A percentile compares a stretch with the other conserved stretches of the same genome.
Conservation (phyloP, 176 grass and related monocot genomes). For the Rhynchospora pubera region DNA sequence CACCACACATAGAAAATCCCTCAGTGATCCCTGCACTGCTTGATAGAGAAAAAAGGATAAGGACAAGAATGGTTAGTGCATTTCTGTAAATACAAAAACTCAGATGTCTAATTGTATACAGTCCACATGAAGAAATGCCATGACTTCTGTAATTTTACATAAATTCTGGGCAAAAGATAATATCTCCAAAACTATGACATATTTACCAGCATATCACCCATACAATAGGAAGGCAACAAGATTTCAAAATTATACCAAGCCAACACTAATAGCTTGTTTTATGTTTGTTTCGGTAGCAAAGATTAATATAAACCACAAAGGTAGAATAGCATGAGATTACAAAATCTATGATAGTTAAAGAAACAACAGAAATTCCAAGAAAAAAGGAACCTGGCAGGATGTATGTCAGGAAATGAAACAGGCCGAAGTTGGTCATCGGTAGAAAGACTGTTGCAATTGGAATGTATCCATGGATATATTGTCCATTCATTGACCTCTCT, state of each 20-base stretch:
- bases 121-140: neutral
- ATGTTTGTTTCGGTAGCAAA: neutral
- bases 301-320: neutral
- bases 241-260: neutral
- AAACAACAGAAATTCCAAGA: neutral
- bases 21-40: constrained; percentile 85
- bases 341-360: neutral
- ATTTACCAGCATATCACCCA: neutral
- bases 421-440: constrained; percentile 81
- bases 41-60: neutral
- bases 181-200: neutral
- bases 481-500: constrained; percentile 74
- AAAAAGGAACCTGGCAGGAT: constrained; percentile 67
- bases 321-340: neutral
- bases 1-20: constrained; percentile 97
- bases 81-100: neutral
- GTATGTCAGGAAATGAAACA: constrained; percentile 95
- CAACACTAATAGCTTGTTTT: neutral
- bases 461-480: constrained; percentile 99
- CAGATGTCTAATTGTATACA: neutral
- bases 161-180: neutral
- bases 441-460: constrained; percentile 94
- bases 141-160: neutral
- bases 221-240: neutral
- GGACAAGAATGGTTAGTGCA: neutral